Base-by-base conservation (phyloP, 345 rosid species). In the Ceriops zippeliana region DNA sequence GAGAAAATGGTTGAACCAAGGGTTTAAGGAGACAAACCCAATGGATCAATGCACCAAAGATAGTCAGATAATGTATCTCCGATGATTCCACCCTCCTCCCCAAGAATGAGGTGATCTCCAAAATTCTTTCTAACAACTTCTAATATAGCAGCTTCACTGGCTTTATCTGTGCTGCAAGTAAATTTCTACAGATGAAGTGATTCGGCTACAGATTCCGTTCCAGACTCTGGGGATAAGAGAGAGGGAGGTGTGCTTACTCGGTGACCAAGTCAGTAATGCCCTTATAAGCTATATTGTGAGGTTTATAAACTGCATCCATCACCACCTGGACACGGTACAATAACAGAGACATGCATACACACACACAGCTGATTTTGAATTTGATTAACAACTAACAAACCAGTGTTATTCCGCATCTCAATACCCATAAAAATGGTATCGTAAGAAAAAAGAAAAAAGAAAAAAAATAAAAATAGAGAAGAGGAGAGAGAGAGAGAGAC, bases 31-130 rank as follows among this genome's bases (percentile, higher is more conserved):
- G 20, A 75, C 80, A 70, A 74, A 93, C 98, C 98, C 81, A 93
- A 82, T 59, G 98, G 98, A 78, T 93, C 96, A 68, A 93, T 88
- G 76, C 98, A 93, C 98, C 98, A 93, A 19, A 93, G 89, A 80
- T 93, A 93, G 75, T 86, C 98, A 31, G 98, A 93, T 35, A 84
- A 74, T 1, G 92, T 52, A 77, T 93, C 89, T 37, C 98, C 97
- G 21, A 86, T 83, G 13, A 91, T 70, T 73, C 97, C 98, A 62
- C 97, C 97, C 83, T 93, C 97, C 77, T 93, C 98, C 52, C 98
- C 98, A 75, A 93, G 86, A 70, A 93, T 91, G 56, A 93, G 95
- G 70, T 93, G 98, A 79, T 91, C 90, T 66, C 79, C 83, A 56
- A 89, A 93, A 79, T 79, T 88, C 78, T 79, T 84, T 68, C 73